Conservation (phyloP, 1,139 yeast species). For the Blastobotrys indianensis region DNA sequence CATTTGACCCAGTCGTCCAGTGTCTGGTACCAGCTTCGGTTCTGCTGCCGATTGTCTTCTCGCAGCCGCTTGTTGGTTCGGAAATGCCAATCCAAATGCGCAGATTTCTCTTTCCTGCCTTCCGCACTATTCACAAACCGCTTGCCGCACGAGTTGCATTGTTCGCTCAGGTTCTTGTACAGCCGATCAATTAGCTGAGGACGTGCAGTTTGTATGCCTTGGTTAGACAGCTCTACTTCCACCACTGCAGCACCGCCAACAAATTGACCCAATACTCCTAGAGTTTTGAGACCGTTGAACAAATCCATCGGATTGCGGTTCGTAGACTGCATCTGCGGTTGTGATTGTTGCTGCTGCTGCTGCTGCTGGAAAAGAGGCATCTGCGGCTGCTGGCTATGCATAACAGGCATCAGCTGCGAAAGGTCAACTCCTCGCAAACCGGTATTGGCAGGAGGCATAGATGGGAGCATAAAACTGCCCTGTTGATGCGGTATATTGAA, state of each 20-base stretch:
- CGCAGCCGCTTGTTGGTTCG: conserved; percentile 77
- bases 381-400: conserved; percentile 8
- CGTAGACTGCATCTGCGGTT: not conserved
- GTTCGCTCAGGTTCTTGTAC: conserved; percentile 61
- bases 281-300: conserved; percentile 19
- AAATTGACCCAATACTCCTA: conserved; percentile 18
- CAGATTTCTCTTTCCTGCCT: conserved; percentile 51
- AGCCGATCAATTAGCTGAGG: conserved; percentile 36
- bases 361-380: not conserved
- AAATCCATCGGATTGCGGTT: conserved; percentile 5
- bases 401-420: conserved; percentile 9
- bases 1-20: conserved; percentile 70
- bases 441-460: conserved; percentile 4
- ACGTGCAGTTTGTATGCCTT: conserved; percentile 29
- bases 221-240: conserved; percentile 27
- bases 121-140: conserved; percentile 61
- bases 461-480: not conserved
- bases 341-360: conserved; percentile 11
- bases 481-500: conserved; percentile 2
- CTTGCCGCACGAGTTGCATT: conserved; percentile 87
- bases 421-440: conserved; percentile 9
- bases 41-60: conserved; percentile 47
- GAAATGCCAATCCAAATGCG: conserved; percentile 95
- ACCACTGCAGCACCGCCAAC: conserved; percentile 9
- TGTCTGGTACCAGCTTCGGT: conserved; percentile 78